Percentiles rank a stretch among this genome's conserved stretches.
Evolutionary conservation across 2,329 filamentous ascomycete genomes (phyloP).

Genomic region (Aureobasidium lini): DNA sequence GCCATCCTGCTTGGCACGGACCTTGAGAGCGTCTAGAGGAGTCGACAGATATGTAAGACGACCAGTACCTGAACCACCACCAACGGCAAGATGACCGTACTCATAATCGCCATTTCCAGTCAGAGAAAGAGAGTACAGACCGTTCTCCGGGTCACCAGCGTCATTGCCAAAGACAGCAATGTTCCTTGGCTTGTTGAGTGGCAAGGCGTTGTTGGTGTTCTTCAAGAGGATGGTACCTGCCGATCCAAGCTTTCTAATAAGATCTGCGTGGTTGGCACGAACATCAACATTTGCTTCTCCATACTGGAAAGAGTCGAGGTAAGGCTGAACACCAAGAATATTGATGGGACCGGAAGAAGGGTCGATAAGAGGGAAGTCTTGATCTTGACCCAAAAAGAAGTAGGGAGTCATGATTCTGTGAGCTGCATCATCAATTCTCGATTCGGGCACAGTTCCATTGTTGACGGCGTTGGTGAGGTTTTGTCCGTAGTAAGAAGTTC

Average conservation of each 20-base stretch:
- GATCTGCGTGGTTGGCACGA: constrained; percentile 43
- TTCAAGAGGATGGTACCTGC: constrained; percentile 56
- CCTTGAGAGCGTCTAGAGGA: constrained; percentile 18
- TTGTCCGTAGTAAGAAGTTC: constrained; percentile 14
- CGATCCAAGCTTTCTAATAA: constrained; percentile 45
- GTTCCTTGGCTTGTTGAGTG: constrained; percentile 39
- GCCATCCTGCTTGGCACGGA: constrained; percentile 23
- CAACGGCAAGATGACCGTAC: constrained; percentile 18
- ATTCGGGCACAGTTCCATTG: constrained; percentile 42
- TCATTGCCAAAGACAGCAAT: constrained; percentile 35
- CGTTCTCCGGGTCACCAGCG: constrained; percentile 38
- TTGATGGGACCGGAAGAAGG: constrained; percentile 20
- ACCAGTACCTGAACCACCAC: constrained; percentile 16
- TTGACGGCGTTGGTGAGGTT: constrained; percentile 46
- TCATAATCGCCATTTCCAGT: constrained; percentile 38
- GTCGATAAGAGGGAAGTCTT: constrained; percentile 43
- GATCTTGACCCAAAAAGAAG: constrained; percentile 54
- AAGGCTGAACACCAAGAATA: constrained; percentile 49
- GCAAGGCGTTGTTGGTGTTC: constrained; percentile 50
- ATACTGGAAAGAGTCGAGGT: constrained; percentile 37
- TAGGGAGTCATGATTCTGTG: constrained; percentile 42
- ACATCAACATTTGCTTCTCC: constrained; percentile 5
- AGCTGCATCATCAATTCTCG: constrained; percentile 53
- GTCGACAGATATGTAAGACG: constrained; percentile 12
- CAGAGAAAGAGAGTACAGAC: constrained; percentile 32